Evolutionary conservation across 306 rosid species (phyloP).

Genomic region (Rubus parviflorus): DNA sequence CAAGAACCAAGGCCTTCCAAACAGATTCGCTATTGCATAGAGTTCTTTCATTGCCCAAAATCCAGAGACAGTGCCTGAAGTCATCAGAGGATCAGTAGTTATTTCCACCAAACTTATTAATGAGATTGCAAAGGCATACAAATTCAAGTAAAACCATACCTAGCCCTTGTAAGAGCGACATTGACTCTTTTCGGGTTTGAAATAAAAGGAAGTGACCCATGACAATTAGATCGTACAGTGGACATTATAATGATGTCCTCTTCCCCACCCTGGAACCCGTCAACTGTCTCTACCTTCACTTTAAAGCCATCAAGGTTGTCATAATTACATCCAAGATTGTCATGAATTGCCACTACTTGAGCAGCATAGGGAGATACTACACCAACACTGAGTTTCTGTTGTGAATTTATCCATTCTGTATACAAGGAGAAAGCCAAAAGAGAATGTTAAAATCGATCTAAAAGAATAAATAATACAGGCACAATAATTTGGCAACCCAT

Average conservation of each 20-base stretch:
- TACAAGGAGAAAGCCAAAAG: background rate
- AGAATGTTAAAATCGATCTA: background rate
- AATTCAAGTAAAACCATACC: conserved; percentile 36
- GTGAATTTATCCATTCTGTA: conserved; percentile 39
- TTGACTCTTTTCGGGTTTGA: conserved; percentile 44
- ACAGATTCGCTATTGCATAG: conserved; percentile 38
- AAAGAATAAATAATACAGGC: background rate
- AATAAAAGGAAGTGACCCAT: no score
- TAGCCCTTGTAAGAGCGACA: conserved; percentile 57
- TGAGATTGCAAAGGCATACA: background rate
- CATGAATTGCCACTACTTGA: conserved; percentile 51
- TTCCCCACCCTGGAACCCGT: conserved; percentile 70
- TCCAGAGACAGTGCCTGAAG: conserved; percentile 65
- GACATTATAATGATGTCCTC: conserved; percentile 55
- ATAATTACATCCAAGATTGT: conserved; percentile 36
- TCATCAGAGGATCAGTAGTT: background rate
- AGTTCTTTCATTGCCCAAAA: conserved; percentile 56
- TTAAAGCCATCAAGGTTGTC: conserved; percentile 29
- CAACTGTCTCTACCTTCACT: conserved; percentile 52
- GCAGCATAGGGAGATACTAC: conserved; percentile 66
- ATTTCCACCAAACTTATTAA: background rate
- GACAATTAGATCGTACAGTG: no score
- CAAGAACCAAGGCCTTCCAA: conserved; percentile 49
- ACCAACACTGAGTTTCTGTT: conserved; percentile 43
- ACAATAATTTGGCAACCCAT: background rate